phyloP scores from a whole-genome alignment of 495 filamentous ascomycete genomes.

The Aspergillus nidulans region DNA sequence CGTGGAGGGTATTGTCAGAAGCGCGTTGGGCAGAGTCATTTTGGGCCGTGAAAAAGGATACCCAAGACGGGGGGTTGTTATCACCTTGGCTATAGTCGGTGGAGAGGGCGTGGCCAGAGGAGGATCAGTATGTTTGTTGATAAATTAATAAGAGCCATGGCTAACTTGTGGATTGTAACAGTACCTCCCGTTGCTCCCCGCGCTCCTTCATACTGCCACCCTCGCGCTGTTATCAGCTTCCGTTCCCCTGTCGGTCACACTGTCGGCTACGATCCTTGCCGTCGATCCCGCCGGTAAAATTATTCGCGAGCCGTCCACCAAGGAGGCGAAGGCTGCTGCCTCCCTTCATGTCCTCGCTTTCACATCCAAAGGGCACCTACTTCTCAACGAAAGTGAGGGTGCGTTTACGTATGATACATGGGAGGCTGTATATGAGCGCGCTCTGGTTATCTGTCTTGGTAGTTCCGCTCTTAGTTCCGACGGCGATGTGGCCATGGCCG shows the following conservation, averaged over 20 bases:
- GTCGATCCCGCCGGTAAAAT: constrained; percentile 50
- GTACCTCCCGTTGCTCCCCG: constrained; percentile 71
- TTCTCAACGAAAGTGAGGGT: constrained; percentile 79
- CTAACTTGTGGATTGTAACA: constrained; percentile 29
- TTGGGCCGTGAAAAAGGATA: constrained; percentile 34
- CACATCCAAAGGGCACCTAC: constrained; percentile 65
- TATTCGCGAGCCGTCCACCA: constrained; percentile 51
- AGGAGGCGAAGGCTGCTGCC: constrained; percentile 50
- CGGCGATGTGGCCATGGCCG: constrained; percentile 41
- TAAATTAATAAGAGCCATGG: background rate
- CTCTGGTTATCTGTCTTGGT: constrained; percentile 58
- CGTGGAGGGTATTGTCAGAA: constrained; percentile 30
- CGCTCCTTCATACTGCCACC: constrained; percentile 66
- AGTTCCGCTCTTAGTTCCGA: constrained; percentile 31
- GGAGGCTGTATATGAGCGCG: constrained; percentile 64
- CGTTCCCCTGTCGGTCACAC: constrained; percentile 67
- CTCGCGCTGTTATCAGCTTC: constrained; percentile 73
- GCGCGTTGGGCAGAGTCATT: constrained; percentile 28
- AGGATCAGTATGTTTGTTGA: constrained; percentile 56
- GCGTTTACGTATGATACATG: constrained; percentile 71
- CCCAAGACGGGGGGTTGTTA: constrained; percentile 39
- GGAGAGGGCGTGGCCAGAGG: constrained; percentile 63
- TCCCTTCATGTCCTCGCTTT: constrained; percentile 78
- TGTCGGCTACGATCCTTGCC: constrained; percentile 59
- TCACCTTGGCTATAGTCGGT: constrained; percentile 36